These are phyloP conservation scores for Exophiala aquamarina DNA, from an alignment of 2,329 filamentous ascomycete species.

Conservation along the genomic window DNA sequence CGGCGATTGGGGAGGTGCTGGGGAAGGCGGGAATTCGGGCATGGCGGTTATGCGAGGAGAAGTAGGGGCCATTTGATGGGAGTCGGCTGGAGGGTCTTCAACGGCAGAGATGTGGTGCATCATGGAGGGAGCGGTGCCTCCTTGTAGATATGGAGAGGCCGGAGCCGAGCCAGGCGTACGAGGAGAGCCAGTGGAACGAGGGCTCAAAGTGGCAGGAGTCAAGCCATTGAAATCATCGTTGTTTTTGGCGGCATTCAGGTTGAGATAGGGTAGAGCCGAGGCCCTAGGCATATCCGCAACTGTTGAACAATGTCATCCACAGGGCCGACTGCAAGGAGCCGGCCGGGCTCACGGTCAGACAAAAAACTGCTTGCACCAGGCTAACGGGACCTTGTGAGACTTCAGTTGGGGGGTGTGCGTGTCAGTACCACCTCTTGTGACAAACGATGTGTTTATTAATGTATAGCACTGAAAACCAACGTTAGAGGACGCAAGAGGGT, in stretches of 20 bases:
- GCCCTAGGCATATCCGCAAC: constrained; percentile 28
- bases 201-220: constrained; percentile 24
- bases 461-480: no score
- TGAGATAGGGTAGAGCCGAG: constrained; percentile 24
- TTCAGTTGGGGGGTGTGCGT: constrained; percentile 9
- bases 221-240: constrained; percentile 23
- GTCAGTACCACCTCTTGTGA: constrained; percentile 21
- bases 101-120: constrained; percentile 16
- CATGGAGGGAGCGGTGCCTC: constrained; percentile 12
- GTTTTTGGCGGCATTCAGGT: constrained; percentile 22
- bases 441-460: not conserved
- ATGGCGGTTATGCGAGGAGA: constrained; percentile 48
- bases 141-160: constrained; percentile 20
- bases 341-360: constrained; percentile 17
- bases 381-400: constrained; percentile 16
- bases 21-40: constrained; percentile 45
- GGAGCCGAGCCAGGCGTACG: constrained; percentile 23
- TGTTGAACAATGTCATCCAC: constrained; percentile 21
- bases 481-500: no score
- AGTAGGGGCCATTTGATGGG: constrained; percentile 26
- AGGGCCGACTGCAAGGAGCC: constrained; percentile 25
- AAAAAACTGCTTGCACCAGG: constrained; percentile 15
- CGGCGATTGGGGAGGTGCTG: constrained; percentile 34
- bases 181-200: constrained; percentile 26
- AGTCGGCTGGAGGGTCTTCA: constrained; percentile 11